Conservation (phyloP, 148 eudicot genomes). For the Dianthus caryophyllus region DNA sequence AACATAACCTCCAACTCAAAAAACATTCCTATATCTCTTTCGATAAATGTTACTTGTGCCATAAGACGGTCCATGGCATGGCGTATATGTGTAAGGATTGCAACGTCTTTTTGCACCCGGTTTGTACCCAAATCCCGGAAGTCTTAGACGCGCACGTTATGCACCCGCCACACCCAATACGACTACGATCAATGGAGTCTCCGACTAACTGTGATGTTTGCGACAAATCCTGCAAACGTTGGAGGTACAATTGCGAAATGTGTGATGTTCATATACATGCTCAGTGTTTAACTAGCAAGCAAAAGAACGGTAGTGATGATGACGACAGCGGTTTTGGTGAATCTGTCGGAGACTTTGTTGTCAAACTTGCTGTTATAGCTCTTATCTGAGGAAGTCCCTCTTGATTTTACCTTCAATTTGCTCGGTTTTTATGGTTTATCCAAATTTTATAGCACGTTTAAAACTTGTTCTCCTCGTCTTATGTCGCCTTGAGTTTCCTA, state of each 20-base stretch:
- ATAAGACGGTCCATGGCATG: slow-evolving; percentile 14
- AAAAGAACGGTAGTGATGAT: not conserved
- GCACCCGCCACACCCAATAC: slow-evolving; percentile 22
- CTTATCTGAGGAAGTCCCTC: no score
- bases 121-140: slow-evolving; percentile 21
- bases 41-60: slow-evolving; percentile 16
- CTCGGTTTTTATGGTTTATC: no score
- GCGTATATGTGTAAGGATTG: slow-evolving; percentile 22
- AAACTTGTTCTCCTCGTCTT: no score
- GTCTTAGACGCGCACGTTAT: not conserved
- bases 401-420: no score
- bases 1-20: not conserved
- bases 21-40: not conserved
- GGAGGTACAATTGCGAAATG: slow-evolving; percentile 23
- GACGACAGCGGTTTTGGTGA: slow-evolving; percentile 18
- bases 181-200: not conserved
- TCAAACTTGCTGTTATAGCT: not conserved
- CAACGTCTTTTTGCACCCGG: slow-evolving; percentile 17
- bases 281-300: slow-evolving; percentile 19
- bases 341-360: not conserved
- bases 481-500: no score
- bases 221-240: slow-evolving; percentile 10
- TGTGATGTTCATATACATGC: slow-evolving; percentile 33
- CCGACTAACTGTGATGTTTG: slow-evolving; percentile 21
- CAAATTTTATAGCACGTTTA: no score